Base-by-base conservation (phyloP, 768 basidiomycete species). In the Mycena filopes region DNA sequence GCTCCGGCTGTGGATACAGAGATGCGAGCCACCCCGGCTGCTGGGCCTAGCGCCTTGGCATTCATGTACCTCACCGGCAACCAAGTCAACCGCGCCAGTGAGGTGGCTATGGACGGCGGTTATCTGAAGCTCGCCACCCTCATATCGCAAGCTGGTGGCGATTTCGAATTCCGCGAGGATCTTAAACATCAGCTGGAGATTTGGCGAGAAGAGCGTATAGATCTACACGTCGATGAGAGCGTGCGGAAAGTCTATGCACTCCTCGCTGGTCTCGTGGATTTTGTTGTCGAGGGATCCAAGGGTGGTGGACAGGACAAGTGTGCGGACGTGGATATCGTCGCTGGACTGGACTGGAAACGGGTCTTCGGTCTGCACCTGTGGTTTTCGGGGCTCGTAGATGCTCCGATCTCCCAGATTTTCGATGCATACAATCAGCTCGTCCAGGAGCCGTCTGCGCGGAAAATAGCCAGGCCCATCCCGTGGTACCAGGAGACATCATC, bases 291-390 rank as follows among this genome's bases (percentile, higher is more conserved):
- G 46, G 88, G 84, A 31, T 84, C 82, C 53, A 82, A 78, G 65
- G 85, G 85, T 3, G 80, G 81, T 28, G 87, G 85, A 20, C 70
- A 84, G 25, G 78, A 77, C 67, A 86, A 85, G 48, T 83, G 83
- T 72, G 74, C 81, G 15, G 88, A 90, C 59, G 73, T 94, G 28
- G 80, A 87, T 59, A 81, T 98, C 6, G 82, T 88, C 20, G 80
- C 89, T 55, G 92, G 87, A 0, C 77, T 98, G 56, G 96, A 98
- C 74, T 99, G 98, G 98, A 96, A 95, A 75, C 88, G 95, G 21
- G 90, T 90, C 1, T 93, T 99, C 73, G 98, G 94, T 3, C 79
- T 98, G 46, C 90, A 90, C 65, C 79, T 99, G 33, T 99, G 98
- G 98, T 98, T 90, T 75, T 89, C 88, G 1, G 84, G 89, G 45